Conservation (phyloP, 805 yeast genomes). For the Yarrowia sp. region DNA sequence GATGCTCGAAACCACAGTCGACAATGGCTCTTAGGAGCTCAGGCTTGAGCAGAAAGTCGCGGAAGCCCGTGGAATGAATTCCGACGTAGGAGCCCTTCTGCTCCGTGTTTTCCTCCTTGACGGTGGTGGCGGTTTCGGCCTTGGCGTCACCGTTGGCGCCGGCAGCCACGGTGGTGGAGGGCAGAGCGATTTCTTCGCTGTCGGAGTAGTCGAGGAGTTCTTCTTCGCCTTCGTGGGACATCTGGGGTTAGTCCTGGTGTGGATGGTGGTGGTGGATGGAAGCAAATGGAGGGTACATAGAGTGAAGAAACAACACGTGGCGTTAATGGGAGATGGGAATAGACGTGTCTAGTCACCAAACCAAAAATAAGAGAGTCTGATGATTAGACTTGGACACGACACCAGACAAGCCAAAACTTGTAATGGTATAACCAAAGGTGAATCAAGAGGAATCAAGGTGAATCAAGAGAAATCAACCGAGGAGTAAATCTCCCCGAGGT, state of each 20-base stretch:
- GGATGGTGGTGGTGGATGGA: background rate
- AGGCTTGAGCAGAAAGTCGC: conserved; percentile 94
- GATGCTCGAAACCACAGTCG: conserved; percentile 99
- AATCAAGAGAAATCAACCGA: no score
- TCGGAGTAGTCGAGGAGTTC: conserved; percentile 98
- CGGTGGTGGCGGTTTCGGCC: conserved; percentile 38
- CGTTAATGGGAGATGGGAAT: background rate
- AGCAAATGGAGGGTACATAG: background rate
- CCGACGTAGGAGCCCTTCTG: conserved; percentile 98
- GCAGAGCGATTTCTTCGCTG: conserved; percentile 88
- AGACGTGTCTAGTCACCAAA: no score
- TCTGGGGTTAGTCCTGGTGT: conserved; percentile 33
- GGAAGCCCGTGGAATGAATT: conserved; percentile 96
- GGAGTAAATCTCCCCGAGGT: no score
- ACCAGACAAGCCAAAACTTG: no score
- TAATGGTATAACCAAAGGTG: no score
- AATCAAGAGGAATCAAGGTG: no score
- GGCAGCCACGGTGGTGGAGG: conserved; percentile 48
- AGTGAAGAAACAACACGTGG: background rate
- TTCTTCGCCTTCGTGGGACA: conserved; percentile 98
- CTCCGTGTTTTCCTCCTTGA: conserved; percentile 46
- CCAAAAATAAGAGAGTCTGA: no score
- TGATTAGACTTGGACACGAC: no score
- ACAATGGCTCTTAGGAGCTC: conserved; percentile 96
- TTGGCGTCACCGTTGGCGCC: conserved; percentile 38